Conservation (phyloP, 352 stramenopile species). For the Thalassiosira mediterranea region DNA sequence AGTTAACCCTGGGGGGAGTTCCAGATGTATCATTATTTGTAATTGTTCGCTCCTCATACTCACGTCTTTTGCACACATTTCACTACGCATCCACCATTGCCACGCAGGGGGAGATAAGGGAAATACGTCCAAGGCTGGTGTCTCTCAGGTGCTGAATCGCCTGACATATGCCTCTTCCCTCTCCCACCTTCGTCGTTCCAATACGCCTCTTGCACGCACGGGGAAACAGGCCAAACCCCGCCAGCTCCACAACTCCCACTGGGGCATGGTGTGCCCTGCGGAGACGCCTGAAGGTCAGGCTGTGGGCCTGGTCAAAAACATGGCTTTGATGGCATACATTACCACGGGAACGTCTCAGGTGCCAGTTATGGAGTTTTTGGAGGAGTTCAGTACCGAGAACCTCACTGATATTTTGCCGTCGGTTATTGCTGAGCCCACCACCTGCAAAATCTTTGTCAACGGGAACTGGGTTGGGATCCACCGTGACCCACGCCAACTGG, state of each 20-base stretch:
- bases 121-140: slow-evolving; percentile 91
- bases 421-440: slow-evolving; percentile 93
- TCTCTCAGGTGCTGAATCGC: slow-evolving; percentile 99
- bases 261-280: slow-evolving; percentile 98
- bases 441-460: slow-evolving; percentile 99
- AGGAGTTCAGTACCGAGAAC: slow-evolving; percentile 98
- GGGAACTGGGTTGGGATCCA: slow-evolving; percentile 99
- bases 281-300: slow-evolving; percentile 96
- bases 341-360: slow-evolving; percentile 90
- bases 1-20: no score
- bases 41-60: no score
- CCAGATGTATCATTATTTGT: no score
- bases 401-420: slow-evolving; percentile 92
- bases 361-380: slow-evolving; percentile 97
- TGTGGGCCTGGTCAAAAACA: slow-evolving; percentile 89
- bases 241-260: slow-evolving; percentile 99
- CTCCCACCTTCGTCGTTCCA: slow-evolving; percentile 97
- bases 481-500: slow-evolving; percentile 92
- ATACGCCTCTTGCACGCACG: slow-evolving; percentile 97
- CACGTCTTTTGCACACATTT: background rate
- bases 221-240: slow-evolving; percentile 99
- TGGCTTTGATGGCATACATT: slow-evolving; percentile 99
- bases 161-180: slow-evolving; percentile 98
- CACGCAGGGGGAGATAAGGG: slow-evolving; percentile 80
- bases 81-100: background rate